Evolutionary conservation across 2,329 filamentous ascomycete genomes (phyloP), one percentile per base, ranked within the genome.

Genomic region (Cordyceps javanica): DNA sequence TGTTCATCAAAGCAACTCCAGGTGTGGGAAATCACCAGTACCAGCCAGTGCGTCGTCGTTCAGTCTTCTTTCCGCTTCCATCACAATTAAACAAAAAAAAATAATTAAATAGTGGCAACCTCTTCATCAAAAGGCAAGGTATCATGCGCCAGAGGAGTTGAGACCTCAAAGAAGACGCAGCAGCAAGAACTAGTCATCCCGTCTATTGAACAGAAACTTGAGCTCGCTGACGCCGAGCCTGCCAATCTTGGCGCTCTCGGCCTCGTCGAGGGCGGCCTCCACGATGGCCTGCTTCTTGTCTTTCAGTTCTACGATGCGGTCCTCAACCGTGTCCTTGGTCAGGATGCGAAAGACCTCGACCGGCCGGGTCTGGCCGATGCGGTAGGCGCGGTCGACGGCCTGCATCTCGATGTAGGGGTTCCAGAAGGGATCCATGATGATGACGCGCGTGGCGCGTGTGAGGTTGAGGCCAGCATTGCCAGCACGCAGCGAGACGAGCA

Each of bases 361-460:
- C 8, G 85, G 75, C 4, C 80, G 79, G 62, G 79, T 75, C 73
- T 97, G 92, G 0, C 91, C 91, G 63, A 96, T 92, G 10, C 92
- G 88, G 71, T 96, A 88, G 2, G 91, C 90, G 23, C 92, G 88
- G 69, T 96, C 92, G 52, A 96, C 87, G 4, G 92, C 92, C 72
- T 97, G 92, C 72, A 91, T 90, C 73, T 96, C 92, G 50, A 95
- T 88, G 68, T 88, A 96, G 0, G 91, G 92, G 62, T 96, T 97
- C 90, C 91, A 96, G 74, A 95, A 96, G 0, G 91, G 91, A 68
- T 96, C 91, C 67, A 96, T 85, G 62, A 96, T 89, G 70, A 97
- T 90, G 63, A 96, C 90, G 62, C 91, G 87, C 1, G 86, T 90
- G 0, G 91, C 92, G 19, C 85, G 83, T 39, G 88, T 90, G 23